phyloP scores from a whole-genome alignment of 441 rosid species.

The Populus trichocarpa region DNA sequence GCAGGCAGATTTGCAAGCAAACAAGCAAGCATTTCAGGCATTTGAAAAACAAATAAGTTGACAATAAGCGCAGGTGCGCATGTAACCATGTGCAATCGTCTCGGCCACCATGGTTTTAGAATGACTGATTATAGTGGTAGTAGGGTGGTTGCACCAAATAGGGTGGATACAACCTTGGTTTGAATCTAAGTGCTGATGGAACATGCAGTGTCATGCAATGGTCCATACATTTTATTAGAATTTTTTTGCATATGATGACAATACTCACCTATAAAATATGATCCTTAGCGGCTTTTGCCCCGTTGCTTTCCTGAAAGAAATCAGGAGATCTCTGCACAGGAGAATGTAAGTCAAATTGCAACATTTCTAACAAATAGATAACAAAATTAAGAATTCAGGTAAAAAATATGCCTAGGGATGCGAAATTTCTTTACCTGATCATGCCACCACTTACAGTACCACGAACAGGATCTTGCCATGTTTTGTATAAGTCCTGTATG shows the following conservation, averaged over 20 bases:
- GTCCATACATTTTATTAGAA: background rate
- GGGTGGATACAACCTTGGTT: background rate
- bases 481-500: slow-evolving; percentile 90
- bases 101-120: background rate
- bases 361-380: background rate
- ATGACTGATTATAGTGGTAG: background rate
- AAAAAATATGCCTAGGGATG: background rate
- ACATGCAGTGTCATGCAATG: background rate
- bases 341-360: background rate
- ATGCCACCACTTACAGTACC: slow-evolving; percentile 96
- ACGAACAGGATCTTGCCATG: slow-evolving; percentile 98
- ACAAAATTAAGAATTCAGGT: background rate
- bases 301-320: slow-evolving; percentile 92
- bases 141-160: background rate
- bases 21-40: background rate
- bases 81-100: background rate
- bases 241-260: background rate
- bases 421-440: slow-evolving; percentile 59
- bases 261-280: slow-evolving; percentile 78
- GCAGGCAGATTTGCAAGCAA: background rate
- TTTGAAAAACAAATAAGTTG: background rate
- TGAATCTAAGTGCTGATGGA: background rate
- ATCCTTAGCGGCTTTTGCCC: slow-evolving; percentile 95
- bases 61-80: background rate
- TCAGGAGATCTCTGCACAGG: slow-evolving; percentile 72